Evolutionary conservation across 1,284 basidiomycete species (phyloP).

Genomic region (Crucibulum cyathiforme): DNA sequence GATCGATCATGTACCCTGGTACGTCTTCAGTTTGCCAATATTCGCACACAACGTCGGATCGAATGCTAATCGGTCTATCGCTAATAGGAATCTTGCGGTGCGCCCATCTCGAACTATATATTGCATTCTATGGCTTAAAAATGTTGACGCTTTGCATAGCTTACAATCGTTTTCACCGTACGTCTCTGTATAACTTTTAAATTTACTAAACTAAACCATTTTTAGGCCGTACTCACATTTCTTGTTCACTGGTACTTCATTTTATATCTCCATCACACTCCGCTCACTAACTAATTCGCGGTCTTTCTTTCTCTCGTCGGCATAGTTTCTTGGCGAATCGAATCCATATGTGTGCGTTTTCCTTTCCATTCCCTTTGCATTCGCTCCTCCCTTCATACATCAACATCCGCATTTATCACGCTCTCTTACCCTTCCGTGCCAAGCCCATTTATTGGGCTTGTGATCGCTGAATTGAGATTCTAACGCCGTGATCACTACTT

Average conservation of each 20-base stretch:
- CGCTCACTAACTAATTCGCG: neutral
- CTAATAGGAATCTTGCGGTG: slow-evolving; percentile 35
- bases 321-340: slow-evolving; percentile 44
- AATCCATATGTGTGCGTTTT: slow-evolving; percentile 38
- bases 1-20: slow-evolving; percentile 44
- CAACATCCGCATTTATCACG: too few relatives aligned
- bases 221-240: slow-evolving; percentile 48
- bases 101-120: slow-evolving; percentile 4
- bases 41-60: neutral
- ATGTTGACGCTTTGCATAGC: slow-evolving; percentile 15
- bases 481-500: neutral
- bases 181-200: slow-evolving; percentile 3
- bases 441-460: too few relatives aligned
- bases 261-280: neutral
- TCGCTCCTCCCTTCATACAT: neutral
- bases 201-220: neutral
- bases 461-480: neutral
- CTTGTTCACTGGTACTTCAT: slow-evolving; percentile 42
- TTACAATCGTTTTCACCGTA: slow-evolving; percentile 44
- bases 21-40: slow-evolving; percentile 6
- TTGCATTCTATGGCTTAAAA: neutral
- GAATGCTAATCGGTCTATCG: neutral
- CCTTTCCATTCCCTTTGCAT: neutral
- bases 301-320: neutral
- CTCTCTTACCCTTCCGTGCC: too few relatives aligned